Percentiles rank a stretch among this genome's conserved stretches.
Evolutionary conservation across 176 grass and related monocot genomes (phyloP).

Genomic region (Olyra latifolia): DNA sequence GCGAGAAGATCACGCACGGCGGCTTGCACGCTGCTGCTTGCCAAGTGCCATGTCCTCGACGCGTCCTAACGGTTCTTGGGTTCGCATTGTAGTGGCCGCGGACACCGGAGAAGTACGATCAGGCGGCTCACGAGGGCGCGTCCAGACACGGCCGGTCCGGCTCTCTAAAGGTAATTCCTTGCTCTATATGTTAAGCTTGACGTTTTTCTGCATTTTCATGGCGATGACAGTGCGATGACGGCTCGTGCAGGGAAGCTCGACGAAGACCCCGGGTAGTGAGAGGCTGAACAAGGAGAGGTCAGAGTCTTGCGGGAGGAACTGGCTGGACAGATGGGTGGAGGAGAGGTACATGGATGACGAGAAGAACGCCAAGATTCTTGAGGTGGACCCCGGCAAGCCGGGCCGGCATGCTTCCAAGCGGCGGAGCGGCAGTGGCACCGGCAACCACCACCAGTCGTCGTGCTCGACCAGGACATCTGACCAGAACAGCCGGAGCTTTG

Average conservation of each 20-base stretch:
- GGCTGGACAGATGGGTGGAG: conserved; percentile 89
- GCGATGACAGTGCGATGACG: background rate
- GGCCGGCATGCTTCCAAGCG: conserved; percentile 43
- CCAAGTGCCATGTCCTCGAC: background rate
- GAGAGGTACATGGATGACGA: conserved; percentile 83
- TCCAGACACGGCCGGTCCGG: conserved; percentile 52
- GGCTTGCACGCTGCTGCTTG: too few relatives aligned
- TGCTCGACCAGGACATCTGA: conserved; percentile 62
- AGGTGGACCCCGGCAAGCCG: conserved; percentile 91
- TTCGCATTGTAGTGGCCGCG: conserved; percentile 46
- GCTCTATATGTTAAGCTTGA: background rate
- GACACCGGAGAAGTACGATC: conserved; percentile 78
- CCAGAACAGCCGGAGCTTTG: conserved; percentile 64
- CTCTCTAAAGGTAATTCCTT: conserved; percentile 52
- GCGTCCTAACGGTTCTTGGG: background rate
- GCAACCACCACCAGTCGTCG: conserved; percentile 48
- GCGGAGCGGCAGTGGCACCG: conserved; percentile 1
- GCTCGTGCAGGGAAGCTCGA: conserved; percentile 48
- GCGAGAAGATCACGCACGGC: background rate
- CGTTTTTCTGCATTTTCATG: background rate
- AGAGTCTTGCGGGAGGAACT: conserved; percentile 74
- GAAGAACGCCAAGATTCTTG: conserved; percentile 88
- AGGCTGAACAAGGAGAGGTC: conserved; percentile 60
- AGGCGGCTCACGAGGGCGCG: conserved; percentile 25
- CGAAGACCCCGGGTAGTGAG: conserved; percentile 38